These are phyloP conservation scores for Coemansia sp. DNA, from an alignment of 192 early-diverging fungal genomes.

Conservation along the genomic window DNA sequence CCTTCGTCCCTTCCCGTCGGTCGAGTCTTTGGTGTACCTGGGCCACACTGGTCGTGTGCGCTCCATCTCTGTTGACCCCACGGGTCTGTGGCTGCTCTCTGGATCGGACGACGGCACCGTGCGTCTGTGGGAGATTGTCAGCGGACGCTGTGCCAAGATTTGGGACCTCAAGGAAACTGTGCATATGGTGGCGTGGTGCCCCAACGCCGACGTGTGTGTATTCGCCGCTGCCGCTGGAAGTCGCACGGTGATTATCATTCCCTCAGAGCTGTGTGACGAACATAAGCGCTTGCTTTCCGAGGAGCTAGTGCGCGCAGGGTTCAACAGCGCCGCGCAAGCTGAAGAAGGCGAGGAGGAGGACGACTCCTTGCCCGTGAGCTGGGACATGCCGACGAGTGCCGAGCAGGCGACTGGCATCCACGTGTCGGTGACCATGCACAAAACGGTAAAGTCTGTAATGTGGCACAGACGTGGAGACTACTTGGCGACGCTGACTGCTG, in stretches of 20 bases:
- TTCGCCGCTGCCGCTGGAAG: slow-evolving; percentile 75
- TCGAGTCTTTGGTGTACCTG: slow-evolving; percentile 70
- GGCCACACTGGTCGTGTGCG: slow-evolving; percentile 87
- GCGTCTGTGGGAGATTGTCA: slow-evolving; percentile 87
- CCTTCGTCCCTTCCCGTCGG: slow-evolving; percentile 90
- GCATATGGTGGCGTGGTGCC: slow-evolving; percentile 85
- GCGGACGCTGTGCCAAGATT: slow-evolving; percentile 80
- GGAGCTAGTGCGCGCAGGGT: slow-evolving; percentile 43
- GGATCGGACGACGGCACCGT: slow-evolving; percentile 90
- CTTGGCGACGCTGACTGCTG: slow-evolving; percentile 81
- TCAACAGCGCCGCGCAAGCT: slow-evolving; percentile 13
- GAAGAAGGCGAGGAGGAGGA: slow-evolving; percentile 36
- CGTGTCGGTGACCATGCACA: slow-evolving; percentile 55
- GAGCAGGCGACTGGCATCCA: slow-evolving; percentile 53
- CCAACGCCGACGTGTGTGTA: slow-evolving; percentile 71
- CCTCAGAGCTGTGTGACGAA: slow-evolving; percentile 51
- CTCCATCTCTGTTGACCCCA: slow-evolving; percentile 83
- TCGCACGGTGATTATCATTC: slow-evolving; percentile 57
- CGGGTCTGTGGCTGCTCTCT: slow-evolving; percentile 87
- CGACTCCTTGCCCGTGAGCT: slow-evolving; percentile 40
- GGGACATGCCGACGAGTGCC: slow-evolving; percentile 56
- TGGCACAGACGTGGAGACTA: slow-evolving; percentile 99
- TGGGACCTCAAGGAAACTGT: slow-evolving; percentile 75
- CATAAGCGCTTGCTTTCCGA: slow-evolving; percentile 35
- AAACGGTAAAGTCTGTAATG: slow-evolving; percentile 73